Evolutionary conservation across 306 rosid species (phyloP), one percentile per base, ranked within the genome.

Genomic region (Quercus glauca): DNA sequence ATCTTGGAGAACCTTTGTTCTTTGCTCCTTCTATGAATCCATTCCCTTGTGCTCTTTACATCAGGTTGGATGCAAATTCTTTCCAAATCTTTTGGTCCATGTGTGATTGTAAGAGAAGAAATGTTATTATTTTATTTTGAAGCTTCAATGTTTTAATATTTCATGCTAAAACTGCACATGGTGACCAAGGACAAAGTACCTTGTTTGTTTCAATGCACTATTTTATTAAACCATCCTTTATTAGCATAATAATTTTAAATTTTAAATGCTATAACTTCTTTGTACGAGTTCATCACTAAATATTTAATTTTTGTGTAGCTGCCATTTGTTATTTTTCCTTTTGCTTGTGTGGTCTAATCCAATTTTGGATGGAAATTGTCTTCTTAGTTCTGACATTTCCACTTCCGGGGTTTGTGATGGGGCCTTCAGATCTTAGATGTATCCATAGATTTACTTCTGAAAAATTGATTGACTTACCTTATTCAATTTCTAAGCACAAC

Each of bases 1-100:
- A 58, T 49, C 71, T 56, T 71, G 61, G 56, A 55, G 78, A 29
- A 64, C 69, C 75, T 9, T 33, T 45, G 19, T 78, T 87, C 33
- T 63, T 59, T 41, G 29, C 58, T 41, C 31, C 61, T 52, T 18
- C 56, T 56, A 19, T 73, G 77, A 78, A 72, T 87, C 26, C 14
- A 63, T 55, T 73, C 83, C 82, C 21, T 61, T 72, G 11, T 57
- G 35, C 41, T 73, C 33, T 21, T 35, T 43, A 31, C 74, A n/a
- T 15, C 21, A 75, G 17, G 45, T 79, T 51, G 78, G 76, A n/a
- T 75, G 51, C 67, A 60, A 58, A 6, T 78, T 73, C 9, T 73
- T 64, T 73, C 63, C 75, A 17, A 28, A 51, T 60, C 77, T 52
- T 68, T 23, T 73, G 71, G 43, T 52, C 71, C 23, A 23, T 41